Base-by-base conservation (phyloP, 2,329 filamentous ascomycete species). In the Tolypocladium guangdongense region DNA sequence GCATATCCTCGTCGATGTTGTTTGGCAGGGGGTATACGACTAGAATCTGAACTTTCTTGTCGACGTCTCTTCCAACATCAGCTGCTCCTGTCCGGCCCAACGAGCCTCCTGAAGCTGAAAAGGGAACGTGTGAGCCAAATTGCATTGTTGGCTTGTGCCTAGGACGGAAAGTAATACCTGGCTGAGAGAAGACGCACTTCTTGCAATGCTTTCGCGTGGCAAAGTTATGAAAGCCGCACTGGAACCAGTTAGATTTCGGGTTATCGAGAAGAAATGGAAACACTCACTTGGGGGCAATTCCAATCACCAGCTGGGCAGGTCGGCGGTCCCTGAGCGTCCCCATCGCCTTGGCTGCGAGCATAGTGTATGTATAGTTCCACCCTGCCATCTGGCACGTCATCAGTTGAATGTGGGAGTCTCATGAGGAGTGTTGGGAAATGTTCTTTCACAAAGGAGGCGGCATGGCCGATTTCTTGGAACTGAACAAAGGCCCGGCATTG, bases 11-110 rank as follows among this genome's bases (percentile, higher is more conserved):
- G 7, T 78, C 86, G 7, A 89, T 81, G 16, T 85, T 84, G 0
- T 80, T 71, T 35, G 88, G 82, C 7, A 95, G 71, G 8, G 84
- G 84, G 55, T 87, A 83, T 27, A 93, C 74, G 5, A 93, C 80
- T 22, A 93, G 71, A 59, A 91, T 90, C 59, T 90, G 88, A 1
- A 87, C 90, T 1, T 84, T 80, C 0, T 78, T 68, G 54, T 84
- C 68, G 51, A 74, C 70, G 27, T 74, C 74, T 60, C 78, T 75
- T 20, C 72, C 71, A 32, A 74, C 73, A 60, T 79, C 76, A 20
- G 73, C 74, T 52, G 72, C 70, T 33, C 76, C 76, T 22, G 75
- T 78, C 6, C 78, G 63, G 47, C 68, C 72, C 27, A 66, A 59
- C 32, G 64, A 64, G 62, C 66, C 67, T 35, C 63, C 59, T 6